These are phyloP conservation scores for Trichosporon ovoides DNA, from an alignment of 1,284 basidiomycete genomes.

Conservation along the genomic window DNA sequence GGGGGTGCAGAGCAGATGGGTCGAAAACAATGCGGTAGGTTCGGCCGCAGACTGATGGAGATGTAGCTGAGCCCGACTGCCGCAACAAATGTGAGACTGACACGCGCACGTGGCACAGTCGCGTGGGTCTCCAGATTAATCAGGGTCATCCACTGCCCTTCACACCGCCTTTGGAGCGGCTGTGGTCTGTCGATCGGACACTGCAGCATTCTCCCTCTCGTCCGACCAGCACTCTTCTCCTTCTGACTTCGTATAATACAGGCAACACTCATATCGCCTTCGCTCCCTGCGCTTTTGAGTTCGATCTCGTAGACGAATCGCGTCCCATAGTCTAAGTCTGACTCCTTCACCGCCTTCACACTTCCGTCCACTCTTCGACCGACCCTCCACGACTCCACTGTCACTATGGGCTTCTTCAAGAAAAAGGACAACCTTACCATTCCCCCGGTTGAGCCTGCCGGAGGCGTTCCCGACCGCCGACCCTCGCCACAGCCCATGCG, in stretches of 20 bases:
- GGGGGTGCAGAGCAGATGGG: background rate
- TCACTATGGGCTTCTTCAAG: constrained; percentile 67
- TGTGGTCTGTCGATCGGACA: background rate
- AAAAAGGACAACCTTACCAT: constrained; percentile 62
- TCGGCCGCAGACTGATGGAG: background rate
- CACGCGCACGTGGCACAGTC: background rate
- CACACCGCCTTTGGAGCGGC: background rate
- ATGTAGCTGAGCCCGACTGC: background rate
- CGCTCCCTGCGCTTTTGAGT: too few relatives aligned
- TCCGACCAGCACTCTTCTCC: background rate
- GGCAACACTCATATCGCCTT: too few relatives aligned
- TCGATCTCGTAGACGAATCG: background rate
- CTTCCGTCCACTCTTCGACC: background rate
- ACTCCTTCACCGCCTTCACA: background rate
- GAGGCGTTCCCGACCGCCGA: constrained; percentile 26
- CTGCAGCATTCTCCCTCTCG: background rate
- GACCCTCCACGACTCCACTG: constrained; percentile 20
- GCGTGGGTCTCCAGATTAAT: background rate
- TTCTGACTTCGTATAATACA: too few relatives aligned
- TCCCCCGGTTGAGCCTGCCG: constrained; percentile 53
- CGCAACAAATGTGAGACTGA: constrained; percentile 5
- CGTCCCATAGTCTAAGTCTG: background rate
- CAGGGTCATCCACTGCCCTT: background rate
- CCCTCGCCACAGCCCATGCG: constrained; percentile 2
- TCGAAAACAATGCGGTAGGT: background rate